These are phyloP conservation scores for Haberlea rhodopensis DNA, from an alignment of 257 asterid species.

Conservation along the genomic window DNA sequence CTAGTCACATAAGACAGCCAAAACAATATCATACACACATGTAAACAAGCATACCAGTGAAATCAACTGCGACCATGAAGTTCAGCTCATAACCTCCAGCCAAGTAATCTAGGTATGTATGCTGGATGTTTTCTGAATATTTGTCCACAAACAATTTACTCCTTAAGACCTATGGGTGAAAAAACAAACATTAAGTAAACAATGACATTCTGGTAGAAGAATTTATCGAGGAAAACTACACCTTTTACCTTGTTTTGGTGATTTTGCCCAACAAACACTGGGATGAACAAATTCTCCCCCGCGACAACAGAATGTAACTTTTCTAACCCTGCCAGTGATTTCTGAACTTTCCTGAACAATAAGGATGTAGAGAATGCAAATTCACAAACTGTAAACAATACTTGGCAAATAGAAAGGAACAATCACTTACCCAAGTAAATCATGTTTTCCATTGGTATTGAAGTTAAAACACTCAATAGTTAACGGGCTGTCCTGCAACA, in stretches of 20 bases:
- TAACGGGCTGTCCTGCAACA: constrained; percentile 94
- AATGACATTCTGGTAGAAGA: constrained; percentile 8
- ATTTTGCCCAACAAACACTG: constrained; percentile 55
- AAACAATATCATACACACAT: constrained; percentile 18
- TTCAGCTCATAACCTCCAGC: constrained; percentile 88
- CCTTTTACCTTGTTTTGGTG: constrained; percentile 70
- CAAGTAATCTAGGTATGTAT: constrained; percentile 91
- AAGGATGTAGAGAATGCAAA: constrained; percentile 27
- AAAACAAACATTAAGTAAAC: constrained; percentile 1
- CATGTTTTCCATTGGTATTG: constrained; percentile 89
- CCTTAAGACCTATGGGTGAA: constrained; percentile 60
- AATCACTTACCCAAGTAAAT: constrained; percentile 73
- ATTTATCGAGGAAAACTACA: constrained; percentile 3
- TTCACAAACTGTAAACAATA: constrained; percentile 31
- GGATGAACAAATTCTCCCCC: constrained; percentile 59
- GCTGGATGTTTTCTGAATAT: constrained; percentile 67
- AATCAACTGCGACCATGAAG: constrained; percentile 98
- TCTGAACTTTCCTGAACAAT: constrained; percentile 78
- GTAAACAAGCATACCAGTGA: constrained; percentile 63
- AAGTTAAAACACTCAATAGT: constrained; percentile 85
- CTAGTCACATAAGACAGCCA: constrained; percentile 5
- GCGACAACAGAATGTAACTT: constrained; percentile 59
- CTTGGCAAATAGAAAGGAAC: constrained; percentile 22
- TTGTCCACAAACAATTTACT: constrained; percentile 80
- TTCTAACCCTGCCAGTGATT: constrained; percentile 82